These are phyloP conservation scores for Cajanus cajan DNA, from an alignment of 306 rosid species.

Conservation along the genomic window DNA sequence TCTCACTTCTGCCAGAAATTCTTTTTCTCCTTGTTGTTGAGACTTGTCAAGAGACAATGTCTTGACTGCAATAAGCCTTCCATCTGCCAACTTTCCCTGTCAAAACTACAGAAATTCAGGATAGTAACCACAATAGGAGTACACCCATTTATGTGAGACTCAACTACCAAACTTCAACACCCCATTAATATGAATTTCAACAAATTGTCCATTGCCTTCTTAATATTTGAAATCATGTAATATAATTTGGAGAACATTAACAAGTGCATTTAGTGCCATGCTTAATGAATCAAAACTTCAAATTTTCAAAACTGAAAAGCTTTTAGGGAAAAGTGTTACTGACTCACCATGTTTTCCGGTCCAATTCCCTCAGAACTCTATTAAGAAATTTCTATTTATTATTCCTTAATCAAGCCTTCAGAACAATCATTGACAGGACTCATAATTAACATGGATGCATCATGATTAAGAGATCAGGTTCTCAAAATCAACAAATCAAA, in stretches of 20 bases:
- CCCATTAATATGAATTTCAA: background rate
- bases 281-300: background rate
- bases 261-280: background rate
- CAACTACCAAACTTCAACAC: background rate
- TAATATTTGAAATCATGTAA: background rate
- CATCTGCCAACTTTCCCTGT: slow-evolving; percentile 78
- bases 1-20: slow-evolving; percentile 84
- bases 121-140: slow-evolving; percentile 12
- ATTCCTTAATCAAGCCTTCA: background rate
- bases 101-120: slow-evolving; percentile 20
- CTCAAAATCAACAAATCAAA: background rate
- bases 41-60: slow-evolving; percentile 74
- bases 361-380: background rate
- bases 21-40: slow-evolving; percentile 86
- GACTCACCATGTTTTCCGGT: background rate
- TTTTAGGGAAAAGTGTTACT: background rate
- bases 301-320: background rate
- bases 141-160: background rate
- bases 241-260: background rate
- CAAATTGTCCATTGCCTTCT: background rate
- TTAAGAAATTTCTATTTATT: background rate
- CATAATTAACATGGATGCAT: background rate
- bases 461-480: background rate
- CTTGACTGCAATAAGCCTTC: slow-evolving; percentile 69
- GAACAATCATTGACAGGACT: background rate